A percentile compares a stretch with the other conserved stretches of the same genome.
Conservation (phyloP, 192 early-diverging fungal species). For the Coemansia sp. region DNA sequence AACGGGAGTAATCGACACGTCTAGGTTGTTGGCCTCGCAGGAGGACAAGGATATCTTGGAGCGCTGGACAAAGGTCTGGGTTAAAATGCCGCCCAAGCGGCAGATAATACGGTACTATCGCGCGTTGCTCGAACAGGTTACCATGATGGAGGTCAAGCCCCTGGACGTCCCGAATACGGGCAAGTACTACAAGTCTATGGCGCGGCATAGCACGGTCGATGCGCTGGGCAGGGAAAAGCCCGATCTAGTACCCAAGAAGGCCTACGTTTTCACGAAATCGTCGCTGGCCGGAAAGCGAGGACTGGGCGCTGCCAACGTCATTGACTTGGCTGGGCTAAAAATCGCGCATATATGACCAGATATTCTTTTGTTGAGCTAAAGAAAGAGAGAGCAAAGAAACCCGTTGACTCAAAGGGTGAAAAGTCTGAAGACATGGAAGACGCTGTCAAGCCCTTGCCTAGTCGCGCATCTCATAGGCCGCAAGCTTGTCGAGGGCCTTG, state of each 20-base stretch:
- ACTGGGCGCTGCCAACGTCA: constrained; percentile 12
- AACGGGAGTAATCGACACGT: constrained; percentile 13
- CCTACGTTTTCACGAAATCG: constrained; percentile 23
- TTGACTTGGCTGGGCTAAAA: constrained; percentile 23
- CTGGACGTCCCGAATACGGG: constrained; percentile 17
- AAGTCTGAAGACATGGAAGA: no score
- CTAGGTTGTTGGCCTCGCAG: neutral
- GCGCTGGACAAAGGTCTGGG: constrained; percentile 38
- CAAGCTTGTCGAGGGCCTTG: constrained; percentile 64
- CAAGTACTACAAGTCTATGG: constrained; percentile 9
- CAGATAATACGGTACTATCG: constrained; percentile 39
- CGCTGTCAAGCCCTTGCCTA: neutral
- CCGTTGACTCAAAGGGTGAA: no score
- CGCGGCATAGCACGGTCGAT: constrained; percentile 8
- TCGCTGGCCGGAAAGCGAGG: constrained; percentile 22
- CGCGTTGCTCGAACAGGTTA: constrained; percentile 19
- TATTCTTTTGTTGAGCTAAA: neutral
- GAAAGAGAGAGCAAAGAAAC: no score
- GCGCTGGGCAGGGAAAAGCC: constrained; percentile 16
- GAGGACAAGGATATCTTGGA: constrained; percentile 4
- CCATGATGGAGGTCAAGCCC: constrained; percentile 22
- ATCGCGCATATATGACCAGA: neutral
- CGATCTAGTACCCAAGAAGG: constrained; percentile 16
- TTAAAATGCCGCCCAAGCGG: constrained; percentile 26
- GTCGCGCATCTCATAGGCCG: constrained; percentile 41